These are phyloP conservation scores for Apiospora marii DNA, from an alignment of 2,329 filamentous ascomycete species.

Conservation along the genomic window DNA sequence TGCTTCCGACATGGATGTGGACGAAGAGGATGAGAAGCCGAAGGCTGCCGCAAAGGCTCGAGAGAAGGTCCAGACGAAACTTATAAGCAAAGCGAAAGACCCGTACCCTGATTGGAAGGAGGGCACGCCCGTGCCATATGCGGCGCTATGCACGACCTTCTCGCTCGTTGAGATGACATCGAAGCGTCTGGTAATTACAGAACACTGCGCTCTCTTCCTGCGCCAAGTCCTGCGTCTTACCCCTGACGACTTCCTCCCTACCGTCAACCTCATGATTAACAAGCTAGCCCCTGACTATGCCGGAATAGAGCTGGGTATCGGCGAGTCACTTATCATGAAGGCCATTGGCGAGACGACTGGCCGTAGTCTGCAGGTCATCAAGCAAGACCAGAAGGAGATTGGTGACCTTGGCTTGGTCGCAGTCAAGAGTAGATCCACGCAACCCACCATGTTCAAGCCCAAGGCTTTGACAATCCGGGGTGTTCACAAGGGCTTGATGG, in stretches of 20 bases:
- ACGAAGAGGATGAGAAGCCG: slow-evolving; percentile 62
- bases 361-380: slow-evolving; percentile 86
- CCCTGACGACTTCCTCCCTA: slow-evolving; percentile 85
- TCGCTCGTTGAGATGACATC: slow-evolving; percentile 94
- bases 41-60: slow-evolving; percentile 77
- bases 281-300: slow-evolving; percentile 97
- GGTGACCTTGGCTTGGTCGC: slow-evolving; percentile 94
- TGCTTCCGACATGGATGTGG: slow-evolving; percentile 59
- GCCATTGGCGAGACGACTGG: slow-evolving; percentile 95
- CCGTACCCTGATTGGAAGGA: slow-evolving; percentile 96
- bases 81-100: slow-evolving; percentile 67
- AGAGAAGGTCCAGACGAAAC: slow-evolving; percentile 79
- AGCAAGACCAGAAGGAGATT: slow-evolving; percentile 94
- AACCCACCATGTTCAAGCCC: slow-evolving; percentile 98
- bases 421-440: slow-evolving; percentile 92
- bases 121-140: slow-evolving; percentile 90
- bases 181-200: slow-evolving; percentile 86
- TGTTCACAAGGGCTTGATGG: slow-evolving; percentile 87
- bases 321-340: slow-evolving; percentile 98
- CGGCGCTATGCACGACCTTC: slow-evolving; percentile 92
- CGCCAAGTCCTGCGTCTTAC: slow-evolving; percentile 94
- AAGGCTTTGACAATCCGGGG: slow-evolving; percentile 87
- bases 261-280: slow-evolving; percentile 95
- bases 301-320: slow-evolving; percentile 96
- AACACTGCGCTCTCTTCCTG: slow-evolving; percentile 89